These are phyloP conservation scores for Aristolochia contorta DNA, from an alignment of 164 flowering plant genomes.

Conservation along the genomic window DNA sequence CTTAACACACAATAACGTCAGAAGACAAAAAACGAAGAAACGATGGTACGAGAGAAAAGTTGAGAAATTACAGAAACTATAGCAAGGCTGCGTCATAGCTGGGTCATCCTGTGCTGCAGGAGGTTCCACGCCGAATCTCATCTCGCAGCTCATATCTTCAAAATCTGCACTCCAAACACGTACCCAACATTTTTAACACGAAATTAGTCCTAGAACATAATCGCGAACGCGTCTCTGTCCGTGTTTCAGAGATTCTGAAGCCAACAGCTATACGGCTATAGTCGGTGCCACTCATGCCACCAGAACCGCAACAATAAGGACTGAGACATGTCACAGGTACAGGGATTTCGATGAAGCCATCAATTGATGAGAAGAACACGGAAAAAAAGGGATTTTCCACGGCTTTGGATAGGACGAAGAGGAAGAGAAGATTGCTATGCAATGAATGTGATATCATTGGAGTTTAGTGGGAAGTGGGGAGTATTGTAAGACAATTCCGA, in stretches of 20 bases:
- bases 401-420: no score
- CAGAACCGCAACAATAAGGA: neutral
- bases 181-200: neutral
- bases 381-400: no score
- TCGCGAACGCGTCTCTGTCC: neutral
- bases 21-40: neutral
- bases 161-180: slow-evolving; percentile 52
- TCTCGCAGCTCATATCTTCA: slow-evolving; percentile 95
- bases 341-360: no score
- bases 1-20: neutral
- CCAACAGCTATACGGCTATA: neutral
- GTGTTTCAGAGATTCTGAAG: neutral
- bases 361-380: no score
- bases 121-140: slow-evolving; percentile 83
- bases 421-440: no score
- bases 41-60: neutral
- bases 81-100: slow-evolving; percentile 81
- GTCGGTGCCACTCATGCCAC: neutral
- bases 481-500: no score
- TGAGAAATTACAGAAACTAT: slow-evolving; percentile 46
- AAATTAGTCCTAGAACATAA: neutral
- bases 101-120: slow-evolving; percentile 59
- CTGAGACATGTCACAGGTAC: no score
- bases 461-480: no score
- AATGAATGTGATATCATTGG: no score